phyloP scores from a whole-genome alignment of 2,329 filamentous ascomycete genomes.

The Neurospora sp. region DNA sequence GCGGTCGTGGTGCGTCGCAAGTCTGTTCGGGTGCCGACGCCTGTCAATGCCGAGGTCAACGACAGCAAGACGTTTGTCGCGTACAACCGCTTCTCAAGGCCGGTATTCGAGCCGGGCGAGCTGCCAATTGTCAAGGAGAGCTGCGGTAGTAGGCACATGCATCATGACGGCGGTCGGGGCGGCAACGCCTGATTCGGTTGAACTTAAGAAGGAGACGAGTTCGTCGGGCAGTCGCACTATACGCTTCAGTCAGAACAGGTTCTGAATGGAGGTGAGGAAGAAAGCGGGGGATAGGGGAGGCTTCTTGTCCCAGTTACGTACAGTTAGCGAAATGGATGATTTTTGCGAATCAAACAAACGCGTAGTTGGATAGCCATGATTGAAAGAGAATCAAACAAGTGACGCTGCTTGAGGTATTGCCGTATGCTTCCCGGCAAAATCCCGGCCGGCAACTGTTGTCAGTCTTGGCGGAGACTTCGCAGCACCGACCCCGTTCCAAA shows the following conservation, averaged over 20 bases:
- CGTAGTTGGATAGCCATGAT: too few species aligned
- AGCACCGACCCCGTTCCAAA: neutral
- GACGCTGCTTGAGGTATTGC: neutral
- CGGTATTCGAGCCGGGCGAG: slow-evolving; percentile 16
- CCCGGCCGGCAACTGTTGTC: neutral
- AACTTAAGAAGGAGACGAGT: neutral
- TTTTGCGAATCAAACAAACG: too few species aligned
- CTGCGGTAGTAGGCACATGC: neutral
- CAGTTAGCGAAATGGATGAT: neutral
- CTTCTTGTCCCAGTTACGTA: neutral
- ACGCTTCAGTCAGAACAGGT: neutral
- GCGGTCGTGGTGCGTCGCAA: slow-evolving; percentile 28
- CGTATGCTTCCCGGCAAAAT: neutral
- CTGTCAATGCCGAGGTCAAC: slow-evolving; percentile 29
- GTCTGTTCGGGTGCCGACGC: slow-evolving; percentile 26
- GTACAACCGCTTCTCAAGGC: slow-evolving; percentile 39
- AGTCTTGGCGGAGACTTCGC: neutral
- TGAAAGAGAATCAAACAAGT: neutral
- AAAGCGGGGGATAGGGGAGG: neutral
- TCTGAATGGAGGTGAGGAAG: neutral
- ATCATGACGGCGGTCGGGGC: neutral
- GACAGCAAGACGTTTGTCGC: slow-evolving; percentile 32
- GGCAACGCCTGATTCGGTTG: neutral
- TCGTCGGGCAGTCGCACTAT: neutral
- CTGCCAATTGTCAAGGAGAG: slow-evolving; percentile 3